phyloP scores from a whole-genome alignment of 257 asterid genomes.

The Avicennia marina region DNA sequence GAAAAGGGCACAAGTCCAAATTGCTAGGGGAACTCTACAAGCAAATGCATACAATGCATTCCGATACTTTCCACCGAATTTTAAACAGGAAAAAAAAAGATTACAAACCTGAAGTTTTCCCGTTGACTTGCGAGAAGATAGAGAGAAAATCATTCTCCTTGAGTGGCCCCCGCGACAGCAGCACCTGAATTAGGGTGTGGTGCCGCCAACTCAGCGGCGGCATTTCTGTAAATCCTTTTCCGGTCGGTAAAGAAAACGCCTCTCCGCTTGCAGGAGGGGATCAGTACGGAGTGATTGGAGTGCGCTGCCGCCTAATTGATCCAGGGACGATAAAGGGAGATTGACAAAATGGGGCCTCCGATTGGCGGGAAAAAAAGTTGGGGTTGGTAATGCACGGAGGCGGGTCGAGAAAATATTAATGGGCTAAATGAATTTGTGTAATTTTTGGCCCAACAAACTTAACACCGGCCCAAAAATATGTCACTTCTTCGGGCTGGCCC shows the following conservation, averaged over 20 bases:
- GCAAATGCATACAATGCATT: neutral
- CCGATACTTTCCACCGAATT: too few relatives aligned
- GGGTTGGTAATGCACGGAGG: neutral
- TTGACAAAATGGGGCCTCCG: neutral
- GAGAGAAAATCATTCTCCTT: constrained; percentile 49
- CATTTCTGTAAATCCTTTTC: constrained; percentile 29
- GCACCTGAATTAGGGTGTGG: constrained; percentile 72
- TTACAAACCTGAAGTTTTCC: constrained; percentile 47
- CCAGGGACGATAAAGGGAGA: too few relatives aligned
- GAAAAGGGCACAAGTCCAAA: too few relatives aligned
- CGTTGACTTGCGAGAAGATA: constrained; percentile 43
- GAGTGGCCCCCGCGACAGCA: constrained; percentile 76
- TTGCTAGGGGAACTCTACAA: constrained; percentile 1
- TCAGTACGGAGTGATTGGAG: neutral
- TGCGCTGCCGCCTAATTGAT: neutral
- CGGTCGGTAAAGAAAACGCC: too few relatives aligned
- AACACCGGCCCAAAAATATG: too few relatives aligned
- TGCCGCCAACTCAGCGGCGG: constrained; percentile 60
- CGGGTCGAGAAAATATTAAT: neutral
- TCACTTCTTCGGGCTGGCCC: too few relatives aligned
- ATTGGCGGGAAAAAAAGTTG: constrained; percentile 20
- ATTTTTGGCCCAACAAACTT: too few relatives aligned
- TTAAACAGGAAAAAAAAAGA: neutral
- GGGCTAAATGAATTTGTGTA: too few relatives aligned
- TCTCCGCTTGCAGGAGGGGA: too few relatives aligned